phyloP scores from a whole-genome alignment of 768 basidiomycete species.

The Chalciporus sphaerocephalus region DNA sequence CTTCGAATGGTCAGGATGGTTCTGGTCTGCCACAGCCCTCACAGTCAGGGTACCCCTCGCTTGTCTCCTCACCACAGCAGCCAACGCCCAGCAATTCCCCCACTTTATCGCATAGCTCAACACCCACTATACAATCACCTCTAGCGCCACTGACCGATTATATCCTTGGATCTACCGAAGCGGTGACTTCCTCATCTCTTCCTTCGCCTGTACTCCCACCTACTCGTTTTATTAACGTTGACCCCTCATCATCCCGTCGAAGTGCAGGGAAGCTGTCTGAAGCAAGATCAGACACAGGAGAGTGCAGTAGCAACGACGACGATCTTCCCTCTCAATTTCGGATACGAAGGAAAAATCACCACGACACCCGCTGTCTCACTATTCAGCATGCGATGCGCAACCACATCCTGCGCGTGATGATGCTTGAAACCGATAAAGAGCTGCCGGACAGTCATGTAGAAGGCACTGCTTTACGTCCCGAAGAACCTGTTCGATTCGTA shows the following conservation, averaged over 20 bases:
- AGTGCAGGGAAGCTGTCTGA: slow-evolving; percentile 30
- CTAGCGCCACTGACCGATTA: slow-evolving; percentile 7
- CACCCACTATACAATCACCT: slow-evolving; percentile 22
- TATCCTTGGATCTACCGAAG: slow-evolving; percentile 1
- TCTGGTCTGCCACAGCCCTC: slow-evolving; percentile 3
- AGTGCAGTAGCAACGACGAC: slow-evolving; percentile 33
- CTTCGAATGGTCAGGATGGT: slow-evolving; percentile 2
- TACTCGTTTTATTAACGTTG: slow-evolving; percentile 20
- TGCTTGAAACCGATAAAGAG: slow-evolving; percentile 48
- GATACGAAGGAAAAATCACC: slow-evolving; percentile 50
- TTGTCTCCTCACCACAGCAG: slow-evolving; percentile 20
- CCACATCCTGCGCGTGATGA: slow-evolving; percentile 61
- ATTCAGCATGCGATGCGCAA: slow-evolving; percentile 73
- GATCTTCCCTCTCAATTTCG: slow-evolving; percentile 32
- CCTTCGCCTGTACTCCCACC: slow-evolving; percentile 16
- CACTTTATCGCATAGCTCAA: slow-evolving; percentile 26
- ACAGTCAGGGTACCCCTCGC: slow-evolving; percentile 6
- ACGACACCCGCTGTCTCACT: slow-evolving; percentile 61
- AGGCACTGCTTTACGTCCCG: slow-evolving; percentile 39
- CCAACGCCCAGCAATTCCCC: slow-evolving; percentile 30
- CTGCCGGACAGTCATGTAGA: slow-evolving; percentile 63
- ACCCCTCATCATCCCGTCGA: slow-evolving; percentile 8
- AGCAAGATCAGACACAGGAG: slow-evolving; percentile 35
- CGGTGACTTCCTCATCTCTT: slow-evolving; percentile 7
- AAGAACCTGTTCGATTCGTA: slow-evolving; percentile 67